phyloP scores from a whole-genome alignment of 208 protist genomes.

The Blastocrithidia nonstop region DNA sequence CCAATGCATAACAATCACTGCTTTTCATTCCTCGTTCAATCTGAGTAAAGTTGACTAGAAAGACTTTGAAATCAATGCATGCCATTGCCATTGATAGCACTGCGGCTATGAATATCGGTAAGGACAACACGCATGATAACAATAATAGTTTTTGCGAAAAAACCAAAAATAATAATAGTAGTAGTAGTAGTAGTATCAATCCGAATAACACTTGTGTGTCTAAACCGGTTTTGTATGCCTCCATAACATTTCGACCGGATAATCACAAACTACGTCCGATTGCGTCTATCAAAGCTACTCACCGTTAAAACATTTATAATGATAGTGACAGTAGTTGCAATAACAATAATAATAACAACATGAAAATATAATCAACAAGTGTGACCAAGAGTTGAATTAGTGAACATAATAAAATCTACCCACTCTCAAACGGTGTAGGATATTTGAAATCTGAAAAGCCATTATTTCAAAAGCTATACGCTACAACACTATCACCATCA shows the following conservation, averaged over 20 bases:
- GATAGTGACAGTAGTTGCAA: neutral
- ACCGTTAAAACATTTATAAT: neutral
- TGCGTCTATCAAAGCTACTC: conserved; percentile 12
- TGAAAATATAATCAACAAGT: too few species aligned
- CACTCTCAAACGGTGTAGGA: too few species aligned
- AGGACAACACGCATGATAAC: too few species aligned
- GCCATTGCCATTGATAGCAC: too few species aligned
- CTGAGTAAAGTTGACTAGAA: conserved; percentile 27
- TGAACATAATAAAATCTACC: too few species aligned
- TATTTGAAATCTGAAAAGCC: too few species aligned
- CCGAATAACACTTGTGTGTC: neutral
- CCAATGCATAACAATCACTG: conserved; percentile 18
- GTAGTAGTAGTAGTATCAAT: neutral
- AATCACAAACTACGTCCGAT: conserved; percentile 57
- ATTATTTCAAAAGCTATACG: too few species aligned
- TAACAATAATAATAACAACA: neutral
- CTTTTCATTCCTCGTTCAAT: conserved; percentile 36
- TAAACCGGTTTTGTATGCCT: conserved; percentile 22
- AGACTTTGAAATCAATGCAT: too few species aligned
- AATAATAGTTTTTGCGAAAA: neutral
- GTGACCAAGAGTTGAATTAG: too few species aligned
- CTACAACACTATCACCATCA: too few species aligned
- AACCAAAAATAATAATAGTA: neutral
- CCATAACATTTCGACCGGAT: conserved; percentile 38
- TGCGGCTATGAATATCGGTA: too few species aligned